Base-by-base conservation (phyloP, 176 grass and related monocot genomes). In the Miscanthus lutarioriparius region DNA sequence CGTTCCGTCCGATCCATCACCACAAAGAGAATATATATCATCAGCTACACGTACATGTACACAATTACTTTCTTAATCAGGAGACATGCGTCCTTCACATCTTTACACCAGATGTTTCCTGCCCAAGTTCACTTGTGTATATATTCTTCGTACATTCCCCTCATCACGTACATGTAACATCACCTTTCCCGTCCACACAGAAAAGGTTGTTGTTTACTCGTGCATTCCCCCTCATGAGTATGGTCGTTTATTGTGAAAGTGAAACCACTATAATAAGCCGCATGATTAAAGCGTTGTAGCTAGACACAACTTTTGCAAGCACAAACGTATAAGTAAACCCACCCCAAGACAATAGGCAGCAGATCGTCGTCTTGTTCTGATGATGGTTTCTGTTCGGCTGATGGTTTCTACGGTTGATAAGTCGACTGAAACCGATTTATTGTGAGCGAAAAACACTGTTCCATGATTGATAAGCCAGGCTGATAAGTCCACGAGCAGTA, bases 201-300 rank as follows among this genome's bases (percentile, higher is more conserved):
- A 58, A 58, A 58, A 58, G 67, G 19, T 2, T 13, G n/a, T 17
- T 28, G 11, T 44, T 44, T 45, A 47, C 70, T 45, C n/a, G 12
- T 48, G 45, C 70, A 73, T 48, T 10, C 1, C 41, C 41, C 40
- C 41, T 73, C 70, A 73, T 73, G 70, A 73, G 70, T 47, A 28
- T 30, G 74, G 78, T 77, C 36, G 72, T 56, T 54, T 20, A 77
- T 53, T 19, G 66, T 36, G 36, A 74, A 86, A 79, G 88, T 48
- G 62, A 90, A 79, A 70, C 79, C 88, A 90, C 84, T 68, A 82
- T 23, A 20, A 83, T 26, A 17, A n/a, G 84, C 56, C 28, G 44
- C 74, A 73, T 83, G 37, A 83, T 78, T 45, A 48, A 86, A 90
- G 87, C 36, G 2, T 20, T 19, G 48, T 45, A 30, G 51, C 20